Percentiles rank a stretch among this genome's conserved stretches.
phyloP scores from a whole-genome alignment of 129 eudicot genomes.

The Dittrichia graveolens region DNA sequence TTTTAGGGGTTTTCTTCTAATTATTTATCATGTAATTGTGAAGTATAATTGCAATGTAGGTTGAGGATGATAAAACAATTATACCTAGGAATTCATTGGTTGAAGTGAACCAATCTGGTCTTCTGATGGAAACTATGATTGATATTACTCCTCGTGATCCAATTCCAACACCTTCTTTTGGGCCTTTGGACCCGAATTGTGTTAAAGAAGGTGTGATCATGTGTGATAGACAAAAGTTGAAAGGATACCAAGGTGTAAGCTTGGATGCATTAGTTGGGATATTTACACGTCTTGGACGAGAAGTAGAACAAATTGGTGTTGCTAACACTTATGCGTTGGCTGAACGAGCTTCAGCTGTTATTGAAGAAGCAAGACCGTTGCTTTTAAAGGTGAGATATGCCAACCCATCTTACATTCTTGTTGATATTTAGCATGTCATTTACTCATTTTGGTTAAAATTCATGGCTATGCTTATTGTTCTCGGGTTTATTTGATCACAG shows the following conservation, averaged over 20 bases:
- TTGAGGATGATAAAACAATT: conserved; percentile 83
- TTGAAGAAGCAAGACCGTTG: conserved; percentile 87
- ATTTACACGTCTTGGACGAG: conserved; percentile 85
- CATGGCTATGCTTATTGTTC: neutral
- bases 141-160: conserved; percentile 91
- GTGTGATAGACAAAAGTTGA: conserved; percentile 79
- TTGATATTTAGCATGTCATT: neutral
- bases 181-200: conserved; percentile 79
- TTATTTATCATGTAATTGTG: conserved; percentile 15
- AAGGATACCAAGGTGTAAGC: conserved; percentile 88
- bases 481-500: neutral
- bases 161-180: conserved; percentile 72
- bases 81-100: conserved; percentile 80
- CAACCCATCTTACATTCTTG: conserved; percentile 11
- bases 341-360: conserved; percentile 61
- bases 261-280: conserved; percentile 91
- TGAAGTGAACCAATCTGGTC: conserved; percentile 95
- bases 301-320: conserved; percentile 82
- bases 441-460: neutral
- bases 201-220: conserved; percentile 77
- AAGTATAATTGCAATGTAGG: conserved; percentile 43
- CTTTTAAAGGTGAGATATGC: conserved; percentile 65
- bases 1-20: neutral
- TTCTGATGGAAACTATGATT: conserved; percentile 92
- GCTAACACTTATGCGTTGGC: conserved; percentile 76